Evolutionary conservation across 2,329 filamentous ascomycete species (phyloP).

Genomic region (Magnaporthales sp.): DNA sequence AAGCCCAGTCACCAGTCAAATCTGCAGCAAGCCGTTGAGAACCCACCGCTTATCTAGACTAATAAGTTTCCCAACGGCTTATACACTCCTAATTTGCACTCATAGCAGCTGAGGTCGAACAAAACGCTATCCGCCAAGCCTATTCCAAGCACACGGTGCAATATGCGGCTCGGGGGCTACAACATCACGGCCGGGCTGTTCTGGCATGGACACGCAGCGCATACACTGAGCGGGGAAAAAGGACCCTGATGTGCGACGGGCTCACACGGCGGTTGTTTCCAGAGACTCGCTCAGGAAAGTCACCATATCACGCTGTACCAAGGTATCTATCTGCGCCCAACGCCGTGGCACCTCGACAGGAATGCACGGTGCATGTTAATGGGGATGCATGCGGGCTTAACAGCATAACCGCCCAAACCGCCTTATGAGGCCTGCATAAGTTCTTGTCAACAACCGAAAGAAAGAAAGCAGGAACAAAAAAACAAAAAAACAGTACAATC

Average conservation of each 20-base stretch:
- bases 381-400: background rate
- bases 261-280: background rate
- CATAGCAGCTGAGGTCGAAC: background rate
- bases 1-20: background rate
- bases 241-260: background rate
- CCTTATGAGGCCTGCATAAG: background rate
- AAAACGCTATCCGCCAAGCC: background rate
- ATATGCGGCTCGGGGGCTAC: background rate
- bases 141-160: background rate
- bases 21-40: background rate
- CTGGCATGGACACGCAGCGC: background rate
- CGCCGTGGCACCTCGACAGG: background rate
- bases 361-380: background rate
- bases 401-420: background rate
- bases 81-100: background rate
- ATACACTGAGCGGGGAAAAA: background rate
- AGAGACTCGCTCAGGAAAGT: background rate
- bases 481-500: background rate
- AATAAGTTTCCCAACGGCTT: background rate
- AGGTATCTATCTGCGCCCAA: background rate
- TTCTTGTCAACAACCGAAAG: background rate
- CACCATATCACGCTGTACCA: background rate
- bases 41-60: background rate
- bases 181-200: background rate
- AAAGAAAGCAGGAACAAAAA: too few species aligned